A percentile compares a stretch with the other conserved stretches of the same genome.
Evolutionary conservation across 2,329 filamentous ascomycete species (phyloP).

Genomic region (Paradendryphiella salina): DNA sequence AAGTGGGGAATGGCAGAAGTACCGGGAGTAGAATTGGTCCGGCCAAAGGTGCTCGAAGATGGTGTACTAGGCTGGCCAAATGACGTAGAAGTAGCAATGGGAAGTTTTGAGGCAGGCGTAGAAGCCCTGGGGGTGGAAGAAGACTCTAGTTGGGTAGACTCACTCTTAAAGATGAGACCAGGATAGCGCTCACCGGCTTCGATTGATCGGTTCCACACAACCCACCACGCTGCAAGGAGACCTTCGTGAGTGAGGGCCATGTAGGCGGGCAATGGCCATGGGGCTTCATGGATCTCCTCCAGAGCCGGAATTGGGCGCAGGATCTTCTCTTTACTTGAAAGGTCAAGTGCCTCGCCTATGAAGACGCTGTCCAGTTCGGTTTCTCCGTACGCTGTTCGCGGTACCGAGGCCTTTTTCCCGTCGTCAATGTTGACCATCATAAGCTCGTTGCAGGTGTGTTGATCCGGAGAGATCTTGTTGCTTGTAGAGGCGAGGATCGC

Average conservation of each 20-base stretch:
- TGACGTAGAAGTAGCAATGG: conserved; percentile 13
- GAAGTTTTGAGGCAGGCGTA: conserved; percentile 14
- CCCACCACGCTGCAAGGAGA: conserved; percentile 83
- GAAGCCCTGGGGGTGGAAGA: conserved; percentile 23
- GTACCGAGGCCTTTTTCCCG: conserved; percentile 70
- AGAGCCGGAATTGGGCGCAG: conserved; percentile 75
- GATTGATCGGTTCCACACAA: conserved; percentile 87
- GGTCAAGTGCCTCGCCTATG: conserved; percentile 78
- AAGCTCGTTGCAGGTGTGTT: conserved; percentile 68
- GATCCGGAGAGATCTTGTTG: conserved; percentile 64
- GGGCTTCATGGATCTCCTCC: conserved; percentile 75
- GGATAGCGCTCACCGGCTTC: conserved; percentile 72
- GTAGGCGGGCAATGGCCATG: conserved; percentile 78
- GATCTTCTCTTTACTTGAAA: conserved; percentile 81
- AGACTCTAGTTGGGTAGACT: conserved; percentile 28
- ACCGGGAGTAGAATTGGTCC: conserved; percentile 31
- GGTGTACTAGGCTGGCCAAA: conserved; percentile 12
- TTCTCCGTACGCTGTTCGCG: conserved; percentile 33
- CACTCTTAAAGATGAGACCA: conserved; percentile 60
- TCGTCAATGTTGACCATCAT: conserved; percentile 76
- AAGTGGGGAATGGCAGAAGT: conserved; percentile 20
- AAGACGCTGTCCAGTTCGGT: conserved; percentile 69
- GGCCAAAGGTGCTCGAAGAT: conserved; percentile 11
- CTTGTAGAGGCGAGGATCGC: conserved; percentile 77
- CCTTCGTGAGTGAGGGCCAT: conserved; percentile 90